phyloP scores from a whole-genome alignment of 768 basidiomycete species.

The Hericium coralloides region DNA sequence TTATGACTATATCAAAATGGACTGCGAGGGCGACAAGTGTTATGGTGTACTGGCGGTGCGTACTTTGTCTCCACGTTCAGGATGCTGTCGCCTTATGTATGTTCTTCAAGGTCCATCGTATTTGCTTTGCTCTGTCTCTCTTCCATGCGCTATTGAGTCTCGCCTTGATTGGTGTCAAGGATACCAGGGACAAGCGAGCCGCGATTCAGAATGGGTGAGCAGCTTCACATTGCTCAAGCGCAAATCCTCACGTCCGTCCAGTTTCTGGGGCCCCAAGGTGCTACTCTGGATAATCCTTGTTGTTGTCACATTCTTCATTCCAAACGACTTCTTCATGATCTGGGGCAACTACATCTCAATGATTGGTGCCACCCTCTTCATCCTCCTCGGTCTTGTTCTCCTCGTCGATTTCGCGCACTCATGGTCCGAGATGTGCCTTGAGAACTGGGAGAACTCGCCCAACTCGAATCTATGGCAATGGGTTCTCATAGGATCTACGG shows the following conservation, averaged over 20 bases:
- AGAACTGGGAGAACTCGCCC: conserved; percentile 81
- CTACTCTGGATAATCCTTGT: conserved; percentile 82
- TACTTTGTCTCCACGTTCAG: conserved; percentile 5
- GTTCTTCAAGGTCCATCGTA: conserved; percentile 70
- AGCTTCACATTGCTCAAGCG: background rate
- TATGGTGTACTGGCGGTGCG: conserved; percentile 92
- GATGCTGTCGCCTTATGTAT: conserved; percentile 1
- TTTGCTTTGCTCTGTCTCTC: conserved; percentile 89
- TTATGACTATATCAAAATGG: conserved; percentile 98
- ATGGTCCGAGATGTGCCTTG: conserved; percentile 95
- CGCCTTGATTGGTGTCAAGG: conserved; percentile 76
- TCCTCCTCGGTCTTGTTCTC: conserved; percentile 92
- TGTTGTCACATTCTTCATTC: conserved; percentile 84
- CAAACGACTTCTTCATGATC: conserved; percentile 96
- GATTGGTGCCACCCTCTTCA: conserved; percentile 90
- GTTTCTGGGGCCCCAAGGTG: conserved; percentile 99
- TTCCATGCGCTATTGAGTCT: conserved; percentile 80
- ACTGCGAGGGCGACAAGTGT: conserved; percentile 86
- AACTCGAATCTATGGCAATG: conserved; percentile 92
- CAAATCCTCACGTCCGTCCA: conserved; percentile 19
- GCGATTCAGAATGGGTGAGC: conserved; percentile 93
- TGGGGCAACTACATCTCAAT: conserved; percentile 93
- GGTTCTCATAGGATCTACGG: conserved; percentile 88
- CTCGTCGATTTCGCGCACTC: conserved; percentile 98
- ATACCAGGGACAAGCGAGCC: conserved; percentile 88